Percentiles rank a stretch among this genome's conserved stretches.
Evolutionary conservation across 1,139 yeast genomes (phyloP).

Genomic region (Lodderomyces parapsilosis): DNA sequence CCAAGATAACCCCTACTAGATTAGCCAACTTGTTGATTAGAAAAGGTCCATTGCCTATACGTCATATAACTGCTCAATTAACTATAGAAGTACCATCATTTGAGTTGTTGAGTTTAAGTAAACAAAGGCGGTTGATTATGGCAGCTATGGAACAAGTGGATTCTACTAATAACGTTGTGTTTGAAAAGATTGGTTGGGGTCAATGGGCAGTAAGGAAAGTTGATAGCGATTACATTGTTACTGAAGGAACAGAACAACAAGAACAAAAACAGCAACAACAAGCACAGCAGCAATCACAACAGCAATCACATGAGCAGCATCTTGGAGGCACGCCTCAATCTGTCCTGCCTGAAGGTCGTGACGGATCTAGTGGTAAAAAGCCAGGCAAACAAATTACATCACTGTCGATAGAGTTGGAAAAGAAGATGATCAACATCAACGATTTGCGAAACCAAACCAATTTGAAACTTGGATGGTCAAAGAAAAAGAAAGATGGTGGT

Average conservation of each 20-base stretch:
- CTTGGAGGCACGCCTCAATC: background rate
- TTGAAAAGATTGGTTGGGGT: constrained; percentile 98
- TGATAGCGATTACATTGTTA: constrained; percentile 48
- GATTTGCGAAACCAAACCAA: constrained; percentile 41
- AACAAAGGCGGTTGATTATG: constrained; percentile 88
- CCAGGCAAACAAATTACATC: background rate
- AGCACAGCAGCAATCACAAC: constrained; percentile 11
- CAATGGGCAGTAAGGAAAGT: constrained; percentile 85
- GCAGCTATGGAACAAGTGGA: constrained; percentile 75
- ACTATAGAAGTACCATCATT: constrained; percentile 76
- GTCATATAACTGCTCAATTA: constrained; percentile 82
- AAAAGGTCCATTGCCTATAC: constrained; percentile 87
- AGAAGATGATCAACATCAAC: constrained; percentile 36
- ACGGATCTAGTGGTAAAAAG: constrained; percentile 21
- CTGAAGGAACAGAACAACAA: constrained; percentile 36
- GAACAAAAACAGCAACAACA: constrained; percentile 6
- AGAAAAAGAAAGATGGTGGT: constrained; percentile 24
- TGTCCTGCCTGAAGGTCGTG: constrained; percentile 1
- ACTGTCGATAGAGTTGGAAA: constrained; percentile 17
- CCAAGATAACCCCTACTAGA: constrained; percentile 78
- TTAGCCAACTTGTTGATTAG: constrained; percentile 65
- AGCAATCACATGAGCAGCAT: constrained; percentile 6
- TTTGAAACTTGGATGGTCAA: constrained; percentile 46
- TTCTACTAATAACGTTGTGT: constrained; percentile 59
- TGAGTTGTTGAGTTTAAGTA: constrained; percentile 75